Base-by-base conservation (phyloP, 305 asterid species). In the Rubia balearica region DNA sequence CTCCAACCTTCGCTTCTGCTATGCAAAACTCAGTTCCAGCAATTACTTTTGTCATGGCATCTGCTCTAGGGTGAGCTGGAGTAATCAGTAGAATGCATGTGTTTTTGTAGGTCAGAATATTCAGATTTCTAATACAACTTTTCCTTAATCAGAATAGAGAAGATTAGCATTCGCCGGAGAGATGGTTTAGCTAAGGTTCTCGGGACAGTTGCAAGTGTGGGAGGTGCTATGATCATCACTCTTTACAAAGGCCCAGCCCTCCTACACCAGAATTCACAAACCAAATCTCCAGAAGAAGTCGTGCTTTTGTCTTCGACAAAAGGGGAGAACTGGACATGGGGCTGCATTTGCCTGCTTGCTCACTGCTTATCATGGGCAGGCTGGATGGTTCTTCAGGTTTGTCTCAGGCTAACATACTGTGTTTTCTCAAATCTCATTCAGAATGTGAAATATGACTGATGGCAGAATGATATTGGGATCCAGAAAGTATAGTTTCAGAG, bases 291-390 rank as follows among this genome's bases (percentile, higher is more conserved):
- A 46, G 76, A 56, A 61, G 83, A 78, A 45, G 77, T 70, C 7
- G 13, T 46, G 40, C 68, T n/a, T 42, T 40, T 61, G 11, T 65
- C 81, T 76, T 41, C 85, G 33, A 71, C 69, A 16, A 79, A 73
- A 60, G 67, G 64, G 63, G 83, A 89, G 78, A 84, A 75, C 84
- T 89, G 96, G 96, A 87, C 98, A 62, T 85, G 87, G 88, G 96
- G 98, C 36, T 88, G 96, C 76, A 68, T 89, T 41, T 91, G 85
- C 81, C 79, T 90, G 68, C 79, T 89, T 41, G 89, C 88, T 66
- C 96, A 91, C 77, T 89, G 98, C 86, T 83, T 91, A 77, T 89
- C 96, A 36, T 91, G 96, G 98, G 96, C 96, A 71, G 94, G 87
- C 55, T 91, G 96, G 94, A 92, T 92, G 98, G 96, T 89, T 59